These are phyloP conservation scores for Phytophthora pseudosyringae DNA, from an alignment of 352 stramenopile species.

Conservation along the genomic window DNA sequence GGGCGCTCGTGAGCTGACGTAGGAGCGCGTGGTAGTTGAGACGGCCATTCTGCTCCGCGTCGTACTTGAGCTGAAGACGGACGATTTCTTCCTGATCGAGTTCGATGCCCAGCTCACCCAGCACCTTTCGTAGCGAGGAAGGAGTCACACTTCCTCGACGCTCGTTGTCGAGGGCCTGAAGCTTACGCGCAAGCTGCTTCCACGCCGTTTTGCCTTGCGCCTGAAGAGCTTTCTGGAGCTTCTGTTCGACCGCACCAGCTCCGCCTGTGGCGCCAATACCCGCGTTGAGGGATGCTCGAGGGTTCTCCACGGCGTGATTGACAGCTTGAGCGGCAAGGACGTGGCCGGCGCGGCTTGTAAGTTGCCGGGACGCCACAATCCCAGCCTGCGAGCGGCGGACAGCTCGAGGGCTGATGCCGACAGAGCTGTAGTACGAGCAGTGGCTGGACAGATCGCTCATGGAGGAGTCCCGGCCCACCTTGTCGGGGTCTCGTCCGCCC, in stretches of 20 bases:
- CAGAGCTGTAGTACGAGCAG: slow-evolving; percentile 81
- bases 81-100: slow-evolving; percentile 68
- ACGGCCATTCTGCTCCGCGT: slow-evolving; percentile 73
- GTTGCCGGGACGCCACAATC: slow-evolving; percentile 24
- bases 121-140: slow-evolving; percentile 66
- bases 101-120: slow-evolving; percentile 57
- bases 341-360: slow-evolving; percentile 45
- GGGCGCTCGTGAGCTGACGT: slow-evolving; percentile 60
- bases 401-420: slow-evolving; percentile 65
- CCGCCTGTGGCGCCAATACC: slow-evolving; percentile 30
- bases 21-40: slow-evolving; percentile 73
- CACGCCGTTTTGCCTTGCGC: slow-evolving; percentile 57
- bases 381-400: slow-evolving; percentile 35
- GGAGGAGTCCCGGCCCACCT: slow-evolving; percentile 49
- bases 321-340: slow-evolving; percentile 51
- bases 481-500: slow-evolving; percentile 68
- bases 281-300: slow-evolving; percentile 42
- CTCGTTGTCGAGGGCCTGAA: slow-evolving; percentile 72
- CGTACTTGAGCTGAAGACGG: slow-evolving; percentile 80
- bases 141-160: slow-evolving; percentile 51
- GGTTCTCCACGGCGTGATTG: slow-evolving; percentile 28
- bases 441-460: slow-evolving; percentile 79
- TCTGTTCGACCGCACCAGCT: slow-evolving; percentile 59
- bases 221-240: slow-evolving; percentile 66
- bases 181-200: slow-evolving; percentile 59